Conservation (phyloP, 768 basidiomycete genomes). For the Mycena rosella region DNA sequence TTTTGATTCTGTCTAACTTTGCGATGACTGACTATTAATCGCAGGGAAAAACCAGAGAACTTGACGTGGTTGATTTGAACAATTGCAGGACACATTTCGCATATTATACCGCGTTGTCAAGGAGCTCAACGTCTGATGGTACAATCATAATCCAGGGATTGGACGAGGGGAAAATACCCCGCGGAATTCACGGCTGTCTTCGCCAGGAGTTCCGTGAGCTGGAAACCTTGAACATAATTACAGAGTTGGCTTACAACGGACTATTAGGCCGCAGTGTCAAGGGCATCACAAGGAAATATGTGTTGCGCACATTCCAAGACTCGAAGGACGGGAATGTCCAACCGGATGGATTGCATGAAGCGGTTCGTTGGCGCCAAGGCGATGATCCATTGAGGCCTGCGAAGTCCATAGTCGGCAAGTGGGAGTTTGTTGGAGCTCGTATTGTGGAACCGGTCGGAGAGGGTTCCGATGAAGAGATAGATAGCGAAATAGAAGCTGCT, state of each 20-base stretch:
- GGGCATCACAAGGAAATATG: constrained; percentile 36
- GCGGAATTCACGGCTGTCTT: constrained; percentile 42
- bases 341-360: not conserved
- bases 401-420: not conserved
- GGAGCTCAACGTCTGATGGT: constrained; percentile 37
- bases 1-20: constrained; percentile 45
- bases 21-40: constrained; percentile 52
- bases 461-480: constrained; percentile 7
- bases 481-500: too few relatives aligned
- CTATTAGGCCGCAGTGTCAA: constrained; percentile 32
- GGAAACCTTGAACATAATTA: constrained; percentile 52
- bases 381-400: not conserved
- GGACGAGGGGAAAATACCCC: constrained; percentile 41
- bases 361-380: not conserved
- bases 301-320: constrained; percentile 39
- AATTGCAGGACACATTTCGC: constrained; percentile 41
- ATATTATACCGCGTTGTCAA: constrained; percentile 49
- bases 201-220: constrained; percentile 51
- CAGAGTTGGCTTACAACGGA: constrained; percentile 38
- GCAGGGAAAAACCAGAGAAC: constrained; percentile 46
- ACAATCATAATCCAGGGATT: constrained; percentile 47
- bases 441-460: too few relatives aligned
- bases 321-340: constrained; percentile 37
- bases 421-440: too few relatives aligned
- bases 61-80: constrained; percentile 45